A percentile compares a stretch with the other conserved stretches of the same genome.
Conservation (phyloP, 495 filamentous ascomycete species). For the Poronia punctata region DNA sequence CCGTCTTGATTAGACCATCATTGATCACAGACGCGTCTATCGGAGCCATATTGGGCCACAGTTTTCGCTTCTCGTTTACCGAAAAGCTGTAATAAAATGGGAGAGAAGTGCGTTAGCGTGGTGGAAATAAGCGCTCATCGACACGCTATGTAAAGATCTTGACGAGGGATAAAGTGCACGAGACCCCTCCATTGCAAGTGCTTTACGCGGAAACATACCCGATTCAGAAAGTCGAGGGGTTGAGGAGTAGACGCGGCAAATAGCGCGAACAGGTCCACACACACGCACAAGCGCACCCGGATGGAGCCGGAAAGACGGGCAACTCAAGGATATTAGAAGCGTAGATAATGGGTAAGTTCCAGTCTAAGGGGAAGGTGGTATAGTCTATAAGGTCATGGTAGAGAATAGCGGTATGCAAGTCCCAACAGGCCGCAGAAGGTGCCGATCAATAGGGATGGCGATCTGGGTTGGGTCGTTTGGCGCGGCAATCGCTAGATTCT, state of each 20-base stretch:
- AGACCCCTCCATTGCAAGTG: background rate
- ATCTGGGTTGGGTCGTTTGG: too few relatives aligned
- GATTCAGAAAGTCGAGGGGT: constrained; percentile 3
- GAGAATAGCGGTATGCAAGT: too few relatives aligned
- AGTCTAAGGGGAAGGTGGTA: too few relatives aligned
- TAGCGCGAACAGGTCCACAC: constrained; percentile 1
- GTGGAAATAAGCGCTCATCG: constrained; percentile 20
- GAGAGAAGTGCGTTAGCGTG: constrained; percentile 11
- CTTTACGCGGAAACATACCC: background rate
- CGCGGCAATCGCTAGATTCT: background rate
- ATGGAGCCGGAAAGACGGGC: too few relatives aligned
- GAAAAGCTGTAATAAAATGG: too few relatives aligned
- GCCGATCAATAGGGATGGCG: too few relatives aligned
- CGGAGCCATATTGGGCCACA: constrained; percentile 14
- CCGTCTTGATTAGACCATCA: constrained; percentile 38
- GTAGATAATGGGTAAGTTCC: too few relatives aligned
- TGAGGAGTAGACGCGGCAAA: constrained; percentile 2
- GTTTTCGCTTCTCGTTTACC: too few relatives aligned
- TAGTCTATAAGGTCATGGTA: too few relatives aligned
- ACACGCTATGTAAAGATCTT: constrained; percentile 13
- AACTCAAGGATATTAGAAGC: background rate
- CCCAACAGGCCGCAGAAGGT: too few relatives aligned
- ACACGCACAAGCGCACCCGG: too few relatives aligned
- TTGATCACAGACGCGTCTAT: constrained; percentile 25
- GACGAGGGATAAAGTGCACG: background rate